Base-by-base conservation (phyloP, 2,329 filamentous ascomycete species). In the Aspergillus neotritici region DNA sequence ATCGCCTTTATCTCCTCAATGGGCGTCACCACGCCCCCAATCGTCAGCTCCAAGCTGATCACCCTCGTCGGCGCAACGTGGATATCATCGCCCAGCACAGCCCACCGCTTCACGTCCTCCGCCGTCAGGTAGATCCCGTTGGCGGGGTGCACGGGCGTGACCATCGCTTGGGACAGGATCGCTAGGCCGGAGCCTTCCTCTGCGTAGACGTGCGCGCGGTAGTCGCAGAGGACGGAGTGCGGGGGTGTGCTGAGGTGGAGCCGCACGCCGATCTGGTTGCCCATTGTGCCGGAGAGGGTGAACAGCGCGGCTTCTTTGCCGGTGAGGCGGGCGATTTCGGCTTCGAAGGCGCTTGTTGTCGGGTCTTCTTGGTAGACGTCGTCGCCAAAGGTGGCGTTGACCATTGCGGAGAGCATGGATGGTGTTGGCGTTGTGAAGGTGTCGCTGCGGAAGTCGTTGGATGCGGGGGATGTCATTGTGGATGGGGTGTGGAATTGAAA, bases 251-350 rank as follows among this genome's bases (percentile, higher is more conserved):
- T 44, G 4, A 68, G 52, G 44, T 62, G 59, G 4, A 56, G 54
- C 1, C 64, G 59, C 11, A 67, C 34, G 28, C 57, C 57, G 34
- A 68, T 58, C 49, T 67, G 63, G 44, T 68, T 68, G n/a, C 63
- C 63, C 63, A 65, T 64, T n/a, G 64, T 68, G 2, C 65, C 62
- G 5, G 65, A 66, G 12, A 64, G 42, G 15, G 59, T 55, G 44
- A 62, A 64, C 3, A 67, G 48, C 1, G 56, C 57, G 8, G 56
- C 59, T 39, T 66, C 61, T 41, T 61, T 62, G 16, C 64, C 64
- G 2, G 61, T 61, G 2, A 67, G 40, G 13, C 49, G 48, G 4
- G 56, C 52, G 30, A 68, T 48, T 17, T 58, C 55, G 13, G 55
- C 44, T 44, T 67, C 55, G 16, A 66, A 58, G 5, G 48, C 46